These are phyloP conservation scores for Cyberlindnera nakhonratchasimensis DNA, from an alignment of 805 yeast species.

Conservation along the genomic window DNA sequence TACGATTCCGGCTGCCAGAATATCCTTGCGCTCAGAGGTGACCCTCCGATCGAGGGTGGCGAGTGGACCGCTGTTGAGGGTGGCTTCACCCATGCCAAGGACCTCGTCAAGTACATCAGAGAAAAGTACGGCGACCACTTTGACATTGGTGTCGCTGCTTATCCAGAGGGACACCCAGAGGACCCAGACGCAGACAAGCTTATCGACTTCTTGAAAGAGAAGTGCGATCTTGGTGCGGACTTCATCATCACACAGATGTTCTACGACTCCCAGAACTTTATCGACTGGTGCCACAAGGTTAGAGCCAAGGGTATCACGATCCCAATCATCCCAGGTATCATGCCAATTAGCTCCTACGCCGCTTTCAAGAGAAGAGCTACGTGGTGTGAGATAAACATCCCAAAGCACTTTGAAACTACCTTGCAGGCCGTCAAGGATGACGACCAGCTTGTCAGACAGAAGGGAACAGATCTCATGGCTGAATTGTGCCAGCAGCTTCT, in stretches of 20 bases:
- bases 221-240: constrained; percentile 91
- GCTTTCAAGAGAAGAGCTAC: constrained; percentile 89
- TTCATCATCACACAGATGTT: constrained; percentile 96
- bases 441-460: constrained; percentile 80
- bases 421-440: constrained; percentile 86
- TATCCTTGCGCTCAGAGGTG: constrained; percentile 92
- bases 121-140: constrained; percentile 71
- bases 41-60: constrained; percentile 75
- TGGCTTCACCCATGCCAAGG: constrained; percentile 87
- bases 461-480: constrained; percentile 77
- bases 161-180: constrained; percentile 98
- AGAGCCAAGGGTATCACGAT: constrained; percentile 70
- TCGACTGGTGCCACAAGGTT: constrained; percentile 73
- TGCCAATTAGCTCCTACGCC: constrained; percentile 97
- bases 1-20: constrained; percentile 92
- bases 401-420: constrained; percentile 62
- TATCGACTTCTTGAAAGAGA: constrained; percentile 68
- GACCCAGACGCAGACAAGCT: constrained; percentile 50
- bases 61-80: constrained; percentile 48
- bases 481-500: constrained; percentile 77
- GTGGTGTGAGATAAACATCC: constrained; percentile 87
- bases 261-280: constrained; percentile 84
- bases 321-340: constrained; percentile 95
- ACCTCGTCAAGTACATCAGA: constrained; percentile 73
- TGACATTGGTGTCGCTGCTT: constrained; percentile 95